A percentile compares a stretch with the other conserved stretches of the same genome.
Conservation (phyloP, 2,329 filamentous ascomycete genomes). For the Penicillium corylophilum region DNA sequence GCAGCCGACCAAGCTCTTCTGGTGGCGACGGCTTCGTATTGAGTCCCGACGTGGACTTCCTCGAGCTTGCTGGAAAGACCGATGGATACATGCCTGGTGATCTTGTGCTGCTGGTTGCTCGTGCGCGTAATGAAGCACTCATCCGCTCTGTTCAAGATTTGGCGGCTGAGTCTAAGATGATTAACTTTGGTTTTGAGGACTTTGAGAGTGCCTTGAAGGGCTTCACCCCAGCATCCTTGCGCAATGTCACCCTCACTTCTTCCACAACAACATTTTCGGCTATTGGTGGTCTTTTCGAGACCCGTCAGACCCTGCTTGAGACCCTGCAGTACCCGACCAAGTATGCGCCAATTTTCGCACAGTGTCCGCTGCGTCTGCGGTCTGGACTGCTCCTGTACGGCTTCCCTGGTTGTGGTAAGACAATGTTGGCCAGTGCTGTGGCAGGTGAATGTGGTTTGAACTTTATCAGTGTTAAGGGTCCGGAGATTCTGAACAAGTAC, state of each 20-base stretch:
- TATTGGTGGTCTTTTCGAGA: conserved; percentile 84
- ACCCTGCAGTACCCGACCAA: conserved; percentile 96
- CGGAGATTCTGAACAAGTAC: conserved; percentile 98
- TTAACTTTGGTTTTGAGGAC: conserved; percentile 70
- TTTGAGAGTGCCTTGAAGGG: conserved; percentile 83
- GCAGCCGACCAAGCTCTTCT: conserved; percentile 48
- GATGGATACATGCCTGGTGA: conserved; percentile 99
- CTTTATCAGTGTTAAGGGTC: conserved; percentile 97
- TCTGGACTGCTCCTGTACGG: conserved; percentile 92
- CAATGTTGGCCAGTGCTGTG: conserved; percentile 90
- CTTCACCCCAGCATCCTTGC: conserved; percentile 90
- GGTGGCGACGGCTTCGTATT: conserved; percentile 66
- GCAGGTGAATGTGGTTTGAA: conserved; percentile 96
- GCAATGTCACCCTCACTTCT: conserved; percentile 90
- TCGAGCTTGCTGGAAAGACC: conserved; percentile 89
- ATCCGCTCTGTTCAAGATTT: conserved; percentile 71
- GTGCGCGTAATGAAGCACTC: conserved; percentile 87
- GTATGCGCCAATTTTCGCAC: conserved; percentile 95
- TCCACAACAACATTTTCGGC: conserved; percentile 90
- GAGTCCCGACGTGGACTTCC: conserved; percentile 76
- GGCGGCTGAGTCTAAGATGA: conserved; percentile 51
- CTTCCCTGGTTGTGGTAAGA: conserved; percentile 95
- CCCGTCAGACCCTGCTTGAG: conserved; percentile 86
- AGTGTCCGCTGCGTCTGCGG: conserved; percentile 89
- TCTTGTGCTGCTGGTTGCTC: conserved; percentile 76